A percentile compares a stretch with the other conserved stretches of the same genome.
These are phyloP conservation scores for Daldinia bambusicola DNA, from an alignment of 495 filamentous ascomycete genomes.

Conservation along the genomic window DNA sequence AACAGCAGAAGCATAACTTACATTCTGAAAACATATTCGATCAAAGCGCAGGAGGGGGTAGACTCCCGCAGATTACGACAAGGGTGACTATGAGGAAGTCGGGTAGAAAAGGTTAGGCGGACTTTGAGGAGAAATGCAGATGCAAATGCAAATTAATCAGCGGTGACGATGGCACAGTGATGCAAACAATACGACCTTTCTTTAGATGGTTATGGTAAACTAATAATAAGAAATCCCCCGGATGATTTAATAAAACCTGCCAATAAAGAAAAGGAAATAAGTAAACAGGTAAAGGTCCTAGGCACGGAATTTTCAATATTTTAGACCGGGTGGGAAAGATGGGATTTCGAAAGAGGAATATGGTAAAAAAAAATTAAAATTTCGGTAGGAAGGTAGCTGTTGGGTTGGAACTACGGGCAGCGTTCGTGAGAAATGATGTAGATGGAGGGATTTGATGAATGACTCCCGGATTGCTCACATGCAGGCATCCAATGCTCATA, in stretches of 20 bases:
- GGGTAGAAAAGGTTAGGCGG: conserved; percentile 26
- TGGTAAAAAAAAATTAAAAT: conserved; percentile 12
- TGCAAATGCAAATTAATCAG: conserved; percentile 32
- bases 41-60: conserved; percentile 45
- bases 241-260: conserved; percentile 12
- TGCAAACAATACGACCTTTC: conserved; percentile 38
- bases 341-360: conserved; percentile 24
- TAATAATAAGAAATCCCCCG: neutral
- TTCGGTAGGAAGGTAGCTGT: conserved; percentile 12
- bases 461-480: conserved; percentile 43
- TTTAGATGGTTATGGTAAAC: conserved; percentile 17
- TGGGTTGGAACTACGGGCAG: conserved; percentile 18
- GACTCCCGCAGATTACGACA: conserved; percentile 43
- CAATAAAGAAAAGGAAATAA: conserved; percentile 33
- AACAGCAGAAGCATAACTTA: conserved; percentile 60
- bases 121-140: neutral
- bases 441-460: conserved; percentile 34
- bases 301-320: conserved; percentile 13
- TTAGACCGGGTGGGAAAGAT: conserved; percentile 14
- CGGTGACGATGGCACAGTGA: conserved; percentile 41
- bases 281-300: neutral
- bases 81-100: conserved; percentile 7
- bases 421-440: conserved; percentile 31
- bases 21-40: conserved; percentile 94
- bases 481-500: conserved; percentile 30